Evolutionary conservation across 1,284 basidiomycete species (phyloP).

Genomic region (Pholiota adiposa): DNA sequence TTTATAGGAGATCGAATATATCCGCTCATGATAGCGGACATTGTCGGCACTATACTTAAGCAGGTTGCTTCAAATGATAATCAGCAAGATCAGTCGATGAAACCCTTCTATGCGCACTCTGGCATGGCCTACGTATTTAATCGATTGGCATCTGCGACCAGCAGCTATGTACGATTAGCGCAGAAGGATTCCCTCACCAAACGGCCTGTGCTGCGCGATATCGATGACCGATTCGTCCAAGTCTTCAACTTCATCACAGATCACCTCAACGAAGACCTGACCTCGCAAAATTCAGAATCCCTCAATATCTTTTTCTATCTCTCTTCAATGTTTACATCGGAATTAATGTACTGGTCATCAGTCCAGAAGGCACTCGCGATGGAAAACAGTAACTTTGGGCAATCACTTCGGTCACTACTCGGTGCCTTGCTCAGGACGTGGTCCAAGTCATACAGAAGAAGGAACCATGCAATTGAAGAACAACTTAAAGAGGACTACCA

Average conservation of each 20-base stretch:
- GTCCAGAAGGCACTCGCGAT: not conserved
- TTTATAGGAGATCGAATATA: no score
- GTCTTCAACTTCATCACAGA: not conserved
- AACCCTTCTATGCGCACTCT: no score
- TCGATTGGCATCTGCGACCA: no score
- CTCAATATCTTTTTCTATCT: not conserved
- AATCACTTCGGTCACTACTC: not conserved
- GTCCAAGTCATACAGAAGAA: no score
- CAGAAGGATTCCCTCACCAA: not conserved
- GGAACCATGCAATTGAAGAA: no score
- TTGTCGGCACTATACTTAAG: no score
- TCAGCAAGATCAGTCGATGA: no score
- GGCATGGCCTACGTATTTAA: no score
- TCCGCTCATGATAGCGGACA: no score
- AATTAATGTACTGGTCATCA: not conserved
- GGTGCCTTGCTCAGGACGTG: not conserved
- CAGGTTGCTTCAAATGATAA: no score
- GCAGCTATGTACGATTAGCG: not conserved
- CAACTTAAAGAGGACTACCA: no score
- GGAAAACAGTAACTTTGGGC: not conserved
- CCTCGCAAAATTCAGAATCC: not conserved
- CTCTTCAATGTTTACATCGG: not conserved
- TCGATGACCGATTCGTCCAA: not conserved
- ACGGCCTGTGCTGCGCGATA: not conserved
- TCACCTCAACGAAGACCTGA: not conserved